A percentile compares a stretch with the other conserved stretches of the same genome.
Evolutionary conservation across 768 basidiomycete species (phyloP).

Genomic region (Suillus bovinus): DNA sequence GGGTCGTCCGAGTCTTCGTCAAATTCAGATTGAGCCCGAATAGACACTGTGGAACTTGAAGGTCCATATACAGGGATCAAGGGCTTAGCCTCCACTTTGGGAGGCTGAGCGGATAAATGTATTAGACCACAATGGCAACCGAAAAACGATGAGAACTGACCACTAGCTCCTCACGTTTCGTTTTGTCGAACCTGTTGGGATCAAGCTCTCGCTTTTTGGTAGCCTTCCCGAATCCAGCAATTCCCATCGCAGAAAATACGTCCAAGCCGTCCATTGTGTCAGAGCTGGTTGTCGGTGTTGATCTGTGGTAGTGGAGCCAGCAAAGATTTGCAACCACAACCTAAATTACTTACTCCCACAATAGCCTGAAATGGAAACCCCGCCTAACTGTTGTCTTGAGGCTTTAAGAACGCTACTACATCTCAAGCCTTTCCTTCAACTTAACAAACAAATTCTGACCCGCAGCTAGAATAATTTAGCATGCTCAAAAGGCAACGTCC

Average conservation of each 20-base stretch:
- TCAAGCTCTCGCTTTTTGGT: constrained; percentile 66
- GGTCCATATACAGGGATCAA: constrained; percentile 18
- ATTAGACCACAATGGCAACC: constrained; percentile 19
- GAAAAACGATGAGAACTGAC: constrained; percentile 21
- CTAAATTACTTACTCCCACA: constrained; percentile 3
- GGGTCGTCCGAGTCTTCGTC: constrained; percentile 26
- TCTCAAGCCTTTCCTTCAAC: constrained; percentile 1
- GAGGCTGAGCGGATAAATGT: neutral
- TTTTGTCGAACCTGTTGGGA: constrained; percentile 78
- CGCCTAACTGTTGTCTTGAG: neutral
- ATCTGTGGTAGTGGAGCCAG: neutral
- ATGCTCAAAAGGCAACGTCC: constrained; percentile 61
- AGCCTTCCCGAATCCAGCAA: constrained; percentile 80
- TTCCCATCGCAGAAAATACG: constrained; percentile 80
- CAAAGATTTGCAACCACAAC: constrained; percentile 3
- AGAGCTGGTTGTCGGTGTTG: constrained; percentile 9
- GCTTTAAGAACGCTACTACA: neutral
- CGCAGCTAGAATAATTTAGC: neutral
- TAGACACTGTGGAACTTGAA: constrained; percentile 13
- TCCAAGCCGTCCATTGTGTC: constrained; percentile 59
- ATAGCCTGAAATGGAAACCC: constrained; percentile 13
- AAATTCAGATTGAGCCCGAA: constrained; percentile 21
- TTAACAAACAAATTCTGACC: neutral
- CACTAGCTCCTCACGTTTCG: constrained; percentile 51
- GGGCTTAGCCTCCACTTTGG: neutral